Percentiles rank a stretch among this genome's conserved stretches.
These are phyloP conservation scores for Lichtheimia hyalospora DNA, from an alignment of 371 early-diverging fungal genomes.

Conservation along the genomic window DNA sequence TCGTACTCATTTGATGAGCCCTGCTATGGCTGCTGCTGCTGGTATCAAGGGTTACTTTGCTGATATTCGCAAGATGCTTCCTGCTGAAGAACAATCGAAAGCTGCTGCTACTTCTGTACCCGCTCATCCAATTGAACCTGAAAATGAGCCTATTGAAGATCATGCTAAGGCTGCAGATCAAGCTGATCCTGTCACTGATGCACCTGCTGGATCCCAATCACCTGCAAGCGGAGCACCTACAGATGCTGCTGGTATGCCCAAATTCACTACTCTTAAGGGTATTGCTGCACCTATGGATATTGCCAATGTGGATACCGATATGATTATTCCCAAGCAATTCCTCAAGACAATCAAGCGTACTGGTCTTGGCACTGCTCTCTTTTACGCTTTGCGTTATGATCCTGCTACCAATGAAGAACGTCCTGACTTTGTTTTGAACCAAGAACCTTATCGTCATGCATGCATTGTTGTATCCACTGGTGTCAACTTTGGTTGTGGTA, in stretches of 20 bases:
- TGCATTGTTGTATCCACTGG: constrained; percentile 61
- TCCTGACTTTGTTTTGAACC: constrained; percentile 64
- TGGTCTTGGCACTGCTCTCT: constrained; percentile 62
- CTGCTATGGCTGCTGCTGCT: constrained; percentile 57
- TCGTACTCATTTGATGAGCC: constrained; percentile 55
- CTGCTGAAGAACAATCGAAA: constrained; percentile 18
- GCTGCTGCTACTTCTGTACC: constrained; percentile 16
- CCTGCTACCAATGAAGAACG: constrained; percentile 42
- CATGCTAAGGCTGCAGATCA: constrained; percentile 17
- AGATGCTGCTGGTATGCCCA: constrained; percentile 52
- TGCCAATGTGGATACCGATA: constrained; percentile 71
- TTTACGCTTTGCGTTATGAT: constrained; percentile 61
- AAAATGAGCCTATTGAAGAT: constrained; percentile 7
- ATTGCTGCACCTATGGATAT: constrained; percentile 61
- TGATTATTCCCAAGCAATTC: constrained; percentile 77
- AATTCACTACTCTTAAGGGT: constrained; percentile 59
- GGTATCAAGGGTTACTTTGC: constrained; percentile 45
- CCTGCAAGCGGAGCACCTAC: constrained; percentile 7
- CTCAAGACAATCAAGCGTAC: constrained; percentile 74
- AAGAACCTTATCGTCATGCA: constrained; percentile 52
- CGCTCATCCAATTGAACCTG: constrained; percentile 13
- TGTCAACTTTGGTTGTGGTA: constrained; percentile 74
- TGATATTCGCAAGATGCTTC: constrained; percentile 41
- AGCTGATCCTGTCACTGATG: constrained; percentile 25
- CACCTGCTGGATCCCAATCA: constrained; percentile 9